Percentiles rank a stretch among this genome's conserved stretches.
phyloP scores from a whole-genome alignment of 257 asterid species.

The Lantana camara region DNA sequence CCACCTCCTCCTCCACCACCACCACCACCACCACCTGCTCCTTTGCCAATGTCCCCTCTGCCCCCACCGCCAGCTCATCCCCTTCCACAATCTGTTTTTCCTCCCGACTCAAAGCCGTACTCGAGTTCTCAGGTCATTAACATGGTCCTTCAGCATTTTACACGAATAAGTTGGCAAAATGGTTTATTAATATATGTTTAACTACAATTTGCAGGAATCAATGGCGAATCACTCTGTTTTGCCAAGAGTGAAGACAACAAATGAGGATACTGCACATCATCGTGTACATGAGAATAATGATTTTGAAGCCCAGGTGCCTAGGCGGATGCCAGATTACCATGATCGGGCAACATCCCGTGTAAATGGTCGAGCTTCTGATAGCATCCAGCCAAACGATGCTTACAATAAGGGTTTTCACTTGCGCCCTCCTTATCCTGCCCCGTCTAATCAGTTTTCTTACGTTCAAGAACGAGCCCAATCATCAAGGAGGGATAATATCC shows the following conservation, averaged over 20 bases:
- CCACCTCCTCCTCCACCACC: slow-evolving; percentile 53
- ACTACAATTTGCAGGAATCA: slow-evolving; percentile 36
- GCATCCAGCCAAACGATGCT: slow-evolving; percentile 44
- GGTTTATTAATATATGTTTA: slow-evolving; percentile 12
- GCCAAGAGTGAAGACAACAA: slow-evolving; percentile 37
- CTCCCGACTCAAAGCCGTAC: slow-evolving; percentile 45
- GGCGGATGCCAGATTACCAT: slow-evolving; percentile 48
- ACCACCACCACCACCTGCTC: slow-evolving; percentile 42
- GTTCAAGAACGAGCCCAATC: slow-evolving; percentile 63
- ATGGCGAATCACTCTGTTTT: slow-evolving; percentile 37
- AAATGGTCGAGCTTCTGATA: slow-evolving; percentile 44
- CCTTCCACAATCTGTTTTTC: slow-evolving; percentile 33
- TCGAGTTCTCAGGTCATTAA: slow-evolving; percentile 63
- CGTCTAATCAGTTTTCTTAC: slow-evolving; percentile 84
- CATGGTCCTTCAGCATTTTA: background rate
- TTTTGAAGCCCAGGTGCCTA: slow-evolving; percentile 47
- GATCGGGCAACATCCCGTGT: slow-evolving; percentile 43
- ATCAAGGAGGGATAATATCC: slow-evolving; percentile 55
- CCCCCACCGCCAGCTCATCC: slow-evolving; percentile 38
- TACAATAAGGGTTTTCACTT: slow-evolving; percentile 63
- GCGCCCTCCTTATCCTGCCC: slow-evolving; percentile 92
- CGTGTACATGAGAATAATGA: slow-evolving; percentile 47
- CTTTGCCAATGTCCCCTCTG: slow-evolving; percentile 45
- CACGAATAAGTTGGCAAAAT: slow-evolving; percentile 3
- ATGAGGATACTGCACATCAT: slow-evolving; percentile 43